Evolutionary conservation across 768 basidiomycete species (phyloP), one percentile per base, ranked within the genome.

Genomic region (Galerina marginata): DNA sequence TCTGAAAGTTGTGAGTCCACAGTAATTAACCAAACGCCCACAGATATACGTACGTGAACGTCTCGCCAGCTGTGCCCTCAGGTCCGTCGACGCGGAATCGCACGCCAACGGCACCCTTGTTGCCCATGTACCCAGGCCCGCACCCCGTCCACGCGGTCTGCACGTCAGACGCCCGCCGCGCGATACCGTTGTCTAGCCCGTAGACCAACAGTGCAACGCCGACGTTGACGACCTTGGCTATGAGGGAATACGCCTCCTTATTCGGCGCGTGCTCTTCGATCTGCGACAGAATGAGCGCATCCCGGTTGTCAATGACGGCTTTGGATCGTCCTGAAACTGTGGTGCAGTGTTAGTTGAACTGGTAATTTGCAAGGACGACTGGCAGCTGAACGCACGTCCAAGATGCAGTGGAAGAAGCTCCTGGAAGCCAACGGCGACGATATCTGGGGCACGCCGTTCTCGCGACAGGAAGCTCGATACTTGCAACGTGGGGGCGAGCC

Each of bases 71-170:
- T 47, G 78, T 74, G 7, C 82, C 83, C 33, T 86, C 85, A 33
- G 76, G 72, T 9, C 77, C 80, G n/a, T 80, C 74, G 20, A 95
- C 80, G 50, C 90, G 86, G 73, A 99, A 89, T 42, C 96, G 83
- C 43, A 95, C 81, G 12, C 91, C 95, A 2, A 97, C 95, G 0
- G 93, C 96, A 26, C 94, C 95, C 75, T 99, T 99, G 77, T 99
- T 97, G 6, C 92, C 93, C 92, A 97, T 92, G 65, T 84, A 88
- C 14, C 72, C 83, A 37, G 86, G 88, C 5, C 89, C 90, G 60
- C 79, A 82, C 6, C 92, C 90, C 0, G 88, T 91, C 87, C 92
- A 90, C 57, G 84, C 78, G 48, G 90, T 89, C 67, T 93, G 81
- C 38, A 92, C 85, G 65, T 92, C 84, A 60, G 78, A 75, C 20